Conservation (phyloP, 2,329 filamentous ascomycete genomes). For the Fusarium pseudocircinatum region DNA sequence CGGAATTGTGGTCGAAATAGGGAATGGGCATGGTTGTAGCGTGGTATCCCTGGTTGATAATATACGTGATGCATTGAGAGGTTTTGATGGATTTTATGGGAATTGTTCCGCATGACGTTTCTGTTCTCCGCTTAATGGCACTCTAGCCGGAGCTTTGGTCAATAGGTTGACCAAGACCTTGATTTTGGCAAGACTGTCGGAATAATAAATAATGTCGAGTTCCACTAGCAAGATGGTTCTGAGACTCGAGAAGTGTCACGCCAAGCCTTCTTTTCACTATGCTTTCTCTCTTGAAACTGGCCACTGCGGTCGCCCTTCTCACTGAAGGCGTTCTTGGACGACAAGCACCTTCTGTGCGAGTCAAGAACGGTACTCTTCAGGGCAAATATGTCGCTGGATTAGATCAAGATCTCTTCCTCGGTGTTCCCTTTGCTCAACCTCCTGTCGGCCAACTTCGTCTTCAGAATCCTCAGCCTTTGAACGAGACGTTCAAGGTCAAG, state of each 20-base stretch:
- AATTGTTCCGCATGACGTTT: slow-evolving; percentile 4
- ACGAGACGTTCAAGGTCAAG: slow-evolving; percentile 21
- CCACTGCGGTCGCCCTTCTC: slow-evolving; percentile 10
- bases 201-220: background rate
- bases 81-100: background rate
- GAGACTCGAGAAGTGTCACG: background rate
- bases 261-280: background rate
- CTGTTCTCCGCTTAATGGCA: slow-evolving; percentile 1
- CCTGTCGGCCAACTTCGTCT: slow-evolving; percentile 28
- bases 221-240: background rate
- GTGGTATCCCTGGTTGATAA: background rate
- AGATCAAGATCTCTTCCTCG: slow-evolving; percentile 36
- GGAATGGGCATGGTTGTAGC: background rate
- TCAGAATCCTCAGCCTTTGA: slow-evolving; percentile 25
- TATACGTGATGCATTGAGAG: background rate
- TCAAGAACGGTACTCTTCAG: slow-evolving; percentile 38
- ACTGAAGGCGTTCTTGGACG: background rate
- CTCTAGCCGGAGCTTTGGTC: background rate
- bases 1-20: slow-evolving; percentile 1
- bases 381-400: slow-evolving; percentile 32
- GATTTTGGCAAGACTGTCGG: too few relatives aligned
- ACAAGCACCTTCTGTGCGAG: slow-evolving; percentile 24
- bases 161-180: rapidly evolving
- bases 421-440: slow-evolving; percentile 38
- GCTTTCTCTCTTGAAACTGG: slow-evolving; percentile 12